These are phyloP conservation scores for Penicillium digitatum DNA, from an alignment of 2,329 filamentous ascomycete species.

Conservation along the genomic window DNA sequence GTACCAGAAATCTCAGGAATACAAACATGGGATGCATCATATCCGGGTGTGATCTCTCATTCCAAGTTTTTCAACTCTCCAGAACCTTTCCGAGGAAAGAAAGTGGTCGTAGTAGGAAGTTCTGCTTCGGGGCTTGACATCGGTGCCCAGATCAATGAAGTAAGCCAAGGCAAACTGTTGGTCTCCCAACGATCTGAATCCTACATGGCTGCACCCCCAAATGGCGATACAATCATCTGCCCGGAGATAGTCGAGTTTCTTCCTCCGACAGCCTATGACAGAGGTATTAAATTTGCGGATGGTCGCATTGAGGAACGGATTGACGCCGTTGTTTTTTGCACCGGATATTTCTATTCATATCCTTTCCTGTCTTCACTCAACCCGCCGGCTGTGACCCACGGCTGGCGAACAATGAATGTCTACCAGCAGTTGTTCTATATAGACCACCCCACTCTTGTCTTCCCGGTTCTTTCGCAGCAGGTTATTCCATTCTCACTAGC, in stretches of 20 bases:
- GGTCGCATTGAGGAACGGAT: slow-evolving; percentile 62
- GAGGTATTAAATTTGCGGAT: slow-evolving; percentile 63
- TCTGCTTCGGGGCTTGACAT: slow-evolving; percentile 83
- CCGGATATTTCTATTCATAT: slow-evolving; percentile 81
- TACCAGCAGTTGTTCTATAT: slow-evolving; percentile 79
- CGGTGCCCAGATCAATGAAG: slow-evolving; percentile 65
- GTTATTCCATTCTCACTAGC: slow-evolving; percentile 83
- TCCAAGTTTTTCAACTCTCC: slow-evolving; percentile 75
- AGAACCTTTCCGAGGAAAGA: slow-evolving; percentile 61
- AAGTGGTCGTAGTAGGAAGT: slow-evolving; percentile 79
- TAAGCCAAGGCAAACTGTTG: slow-evolving; percentile 60
- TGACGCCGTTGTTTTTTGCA: slow-evolving; percentile 79
- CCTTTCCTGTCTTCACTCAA: slow-evolving; percentile 60
- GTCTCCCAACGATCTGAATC: slow-evolving; percentile 57
- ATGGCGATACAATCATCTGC: slow-evolving; percentile 54
- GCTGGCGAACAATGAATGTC: slow-evolving; percentile 65
- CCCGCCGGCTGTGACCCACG: slow-evolving; percentile 62
- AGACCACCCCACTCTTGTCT: slow-evolving; percentile 70
- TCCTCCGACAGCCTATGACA: slow-evolving; percentile 49
- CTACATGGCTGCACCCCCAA: slow-evolving; percentile 38
- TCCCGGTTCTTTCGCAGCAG: slow-evolving; percentile 70
- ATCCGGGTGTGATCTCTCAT: slow-evolving; percentile 63
- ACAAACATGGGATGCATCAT: slow-evolving; percentile 53
- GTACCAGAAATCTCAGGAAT: slow-evolving; percentile 63
- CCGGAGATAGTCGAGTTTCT: slow-evolving; percentile 54